A percentile compares a stretch with the other conserved stretches of the same genome.
Conservation (phyloP, 2,329 filamentous ascomycete genomes). For the Ceratocystis papillata region DNA sequence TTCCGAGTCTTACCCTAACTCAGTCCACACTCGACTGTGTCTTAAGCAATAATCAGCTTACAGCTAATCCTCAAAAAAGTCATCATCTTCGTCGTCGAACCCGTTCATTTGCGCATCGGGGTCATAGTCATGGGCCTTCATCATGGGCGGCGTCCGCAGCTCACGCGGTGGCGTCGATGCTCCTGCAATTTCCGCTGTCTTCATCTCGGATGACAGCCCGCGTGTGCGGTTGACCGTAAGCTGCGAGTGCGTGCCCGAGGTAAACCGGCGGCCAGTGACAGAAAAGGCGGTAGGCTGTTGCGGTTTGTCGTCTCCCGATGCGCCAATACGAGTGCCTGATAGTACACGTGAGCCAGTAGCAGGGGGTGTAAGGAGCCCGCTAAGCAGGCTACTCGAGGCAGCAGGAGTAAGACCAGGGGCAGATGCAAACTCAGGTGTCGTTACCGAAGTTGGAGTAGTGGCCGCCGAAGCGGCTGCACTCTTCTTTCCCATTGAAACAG, state of each 20-base stretch:
- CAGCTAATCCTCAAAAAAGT: constrained; percentile 43
- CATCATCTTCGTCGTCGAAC: constrained; percentile 48
- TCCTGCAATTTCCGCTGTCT: not conserved
- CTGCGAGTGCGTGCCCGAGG: constrained; percentile 31
- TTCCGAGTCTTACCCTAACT: too few relatives aligned
- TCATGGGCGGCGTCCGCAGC: constrained; percentile 52
- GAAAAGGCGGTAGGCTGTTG: constrained; percentile 50
- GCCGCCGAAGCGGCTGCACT: constrained; percentile 3
- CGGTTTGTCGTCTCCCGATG: constrained; percentile 27
- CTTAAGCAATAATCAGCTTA: too few relatives aligned
- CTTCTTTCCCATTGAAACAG: not conserved
- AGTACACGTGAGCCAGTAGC: constrained; percentile 52
- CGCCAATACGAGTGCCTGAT: constrained; percentile 10
- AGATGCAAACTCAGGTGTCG: not conserved
- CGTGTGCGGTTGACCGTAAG: constrained; percentile 26
- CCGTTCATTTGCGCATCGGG: constrained; percentile 49
- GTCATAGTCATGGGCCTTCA: constrained; percentile 48
- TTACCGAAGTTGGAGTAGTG: constrained; percentile 29
- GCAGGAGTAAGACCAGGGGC: not conserved
- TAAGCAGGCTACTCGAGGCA: constrained; percentile 49
- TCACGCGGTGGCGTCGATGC: constrained; percentile 30
- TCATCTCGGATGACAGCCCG: not conserved
- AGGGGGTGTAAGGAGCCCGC: constrained; percentile 82
- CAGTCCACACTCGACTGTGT: too few relatives aligned
- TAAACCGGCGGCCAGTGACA: constrained; percentile 47